A percentile compares a stretch with the other conserved stretches of the same genome.
Conservation (phyloP, 768 basidiomycete species). For the Dendrothele bispora region DNA sequence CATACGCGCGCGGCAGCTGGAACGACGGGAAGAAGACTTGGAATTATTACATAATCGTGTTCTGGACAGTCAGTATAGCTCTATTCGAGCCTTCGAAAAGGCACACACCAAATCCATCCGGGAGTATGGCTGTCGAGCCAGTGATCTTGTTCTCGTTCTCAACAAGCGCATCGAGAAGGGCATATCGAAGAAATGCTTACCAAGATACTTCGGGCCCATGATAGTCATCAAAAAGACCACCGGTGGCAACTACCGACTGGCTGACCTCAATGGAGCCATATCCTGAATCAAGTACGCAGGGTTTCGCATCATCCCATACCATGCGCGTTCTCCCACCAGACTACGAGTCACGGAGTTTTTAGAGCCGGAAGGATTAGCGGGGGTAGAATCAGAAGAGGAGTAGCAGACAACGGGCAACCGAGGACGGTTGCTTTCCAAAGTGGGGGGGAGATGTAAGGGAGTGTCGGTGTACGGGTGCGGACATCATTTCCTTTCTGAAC, state of each 20-base stretch:
- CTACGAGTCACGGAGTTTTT: background rate
- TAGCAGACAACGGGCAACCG: too few species aligned
- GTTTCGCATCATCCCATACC: slow-evolving; percentile 3
- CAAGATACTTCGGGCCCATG: slow-evolving; percentile 21
- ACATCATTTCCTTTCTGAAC: too few species aligned
- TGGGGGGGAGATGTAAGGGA: too few species aligned
- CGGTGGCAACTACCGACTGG: background rate
- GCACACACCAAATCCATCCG: slow-evolving; percentile 3
- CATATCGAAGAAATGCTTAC: slow-evolving; percentile 12
- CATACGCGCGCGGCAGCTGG: too few species aligned
- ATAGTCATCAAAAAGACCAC: slow-evolving; percentile 11
- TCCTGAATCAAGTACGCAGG: background rate
- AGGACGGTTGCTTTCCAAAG: too few species aligned
- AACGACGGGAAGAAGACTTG: too few species aligned
- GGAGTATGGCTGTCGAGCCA: background rate
- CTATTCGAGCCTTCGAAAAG: background rate
- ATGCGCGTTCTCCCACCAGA: background rate
- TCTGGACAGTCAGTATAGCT: background rate
- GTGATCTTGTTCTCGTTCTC: slow-evolving; percentile 18
- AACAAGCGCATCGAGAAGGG: slow-evolving; percentile 19
- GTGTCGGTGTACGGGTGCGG: too few species aligned
- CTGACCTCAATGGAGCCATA: slow-evolving; percentile 4
- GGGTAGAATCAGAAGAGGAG: too few species aligned
- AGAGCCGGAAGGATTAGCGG: too few species aligned
- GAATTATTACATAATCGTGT: background rate